These are phyloP conservation scores for Cladochytrium replicatum DNA, from an alignment of 192 early-diverging fungal species.

Conservation along the genomic window DNA sequence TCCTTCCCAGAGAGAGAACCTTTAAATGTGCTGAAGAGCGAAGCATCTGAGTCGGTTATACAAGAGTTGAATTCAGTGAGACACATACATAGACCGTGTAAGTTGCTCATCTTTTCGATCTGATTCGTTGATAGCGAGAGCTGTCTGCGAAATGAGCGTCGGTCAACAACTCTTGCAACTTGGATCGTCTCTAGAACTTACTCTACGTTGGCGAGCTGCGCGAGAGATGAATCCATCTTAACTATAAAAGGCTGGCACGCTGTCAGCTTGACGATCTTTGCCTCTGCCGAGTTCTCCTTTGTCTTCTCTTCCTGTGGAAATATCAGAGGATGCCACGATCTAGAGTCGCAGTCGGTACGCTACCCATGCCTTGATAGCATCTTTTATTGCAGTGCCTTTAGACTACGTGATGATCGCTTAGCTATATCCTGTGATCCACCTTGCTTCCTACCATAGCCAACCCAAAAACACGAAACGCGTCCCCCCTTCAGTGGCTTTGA, in stretches of 20 bases:
- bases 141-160: constrained; percentile 20
- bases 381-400: constrained; percentile 32
- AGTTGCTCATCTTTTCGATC: constrained; percentile 43
- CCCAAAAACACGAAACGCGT: too few relatives aligned
- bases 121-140: constrained; percentile 40
- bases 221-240: constrained; percentile 45
- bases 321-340: neutral
- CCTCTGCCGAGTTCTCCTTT: constrained; percentile 23
- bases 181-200: too few relatives aligned
- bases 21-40: constrained; percentile 16
- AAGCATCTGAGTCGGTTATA: neutral
- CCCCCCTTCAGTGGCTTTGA: too few relatives aligned
- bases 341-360: neutral
- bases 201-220: constrained; percentile 32
- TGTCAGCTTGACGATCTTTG: constrained; percentile 34
- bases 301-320: constrained; percentile 36
- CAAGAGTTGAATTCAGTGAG: constrained; percentile 4
- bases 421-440: too few relatives aligned
- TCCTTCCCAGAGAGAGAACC: constrained; percentile 42
- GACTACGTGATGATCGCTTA: constrained; percentile 21
- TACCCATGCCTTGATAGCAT: constrained; percentile 35
- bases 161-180: neutral
- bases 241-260: constrained; percentile 40
- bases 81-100: constrained; percentile 26
- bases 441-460: too few relatives aligned